phyloP scores from a whole-genome alignment of 371 early-diverging fungal genomes.

The Mucor velutinosus region DNA sequence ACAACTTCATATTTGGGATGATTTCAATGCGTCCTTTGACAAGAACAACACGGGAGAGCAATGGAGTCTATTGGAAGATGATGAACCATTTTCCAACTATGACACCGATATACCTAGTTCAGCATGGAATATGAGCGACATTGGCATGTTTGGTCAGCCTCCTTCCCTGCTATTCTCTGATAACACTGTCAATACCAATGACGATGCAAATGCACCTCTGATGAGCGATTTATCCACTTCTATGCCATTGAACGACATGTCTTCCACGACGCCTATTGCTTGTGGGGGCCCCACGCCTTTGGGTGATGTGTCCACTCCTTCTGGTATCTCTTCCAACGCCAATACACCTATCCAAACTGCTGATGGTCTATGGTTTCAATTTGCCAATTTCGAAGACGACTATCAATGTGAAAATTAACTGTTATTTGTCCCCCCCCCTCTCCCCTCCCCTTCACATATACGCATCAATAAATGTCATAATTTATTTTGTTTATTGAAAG shows the following conservation, averaged over 20 bases:
- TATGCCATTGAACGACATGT: constrained; percentile 2
- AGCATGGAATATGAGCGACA: constrained; percentile 25
- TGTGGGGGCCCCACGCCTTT: background rate
- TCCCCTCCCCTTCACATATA: background rate
- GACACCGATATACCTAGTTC: constrained; percentile 18
- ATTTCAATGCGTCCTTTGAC: constrained; percentile 17
- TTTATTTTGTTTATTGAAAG: constrained; percentile 32
- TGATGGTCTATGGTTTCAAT: constrained; percentile 41
- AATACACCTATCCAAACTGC: constrained; percentile 15
- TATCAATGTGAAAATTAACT: constrained; percentile 22
- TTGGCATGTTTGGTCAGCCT: constrained; percentile 21
- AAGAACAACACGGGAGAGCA: background rate
- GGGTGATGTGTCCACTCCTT: background rate
- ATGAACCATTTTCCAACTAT: constrained; percentile 19
- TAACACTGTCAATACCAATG: constrained; percentile 20
- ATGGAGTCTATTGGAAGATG: constrained; percentile 14
- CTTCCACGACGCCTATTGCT: background rate
- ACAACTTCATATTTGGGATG: constrained; percentile 26
- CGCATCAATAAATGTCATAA: background rate
- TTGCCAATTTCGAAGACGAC: constrained; percentile 47
- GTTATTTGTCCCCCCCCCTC: background rate
- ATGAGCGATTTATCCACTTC: background rate
- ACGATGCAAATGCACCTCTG: constrained; percentile 6
- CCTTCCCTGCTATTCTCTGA: constrained; percentile 35
- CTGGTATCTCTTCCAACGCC: background rate